These are phyloP conservation scores for Xylariaceae sp. DNA, from an alignment of 2,329 filamentous ascomycete genomes.

Conservation along the genomic window DNA sequence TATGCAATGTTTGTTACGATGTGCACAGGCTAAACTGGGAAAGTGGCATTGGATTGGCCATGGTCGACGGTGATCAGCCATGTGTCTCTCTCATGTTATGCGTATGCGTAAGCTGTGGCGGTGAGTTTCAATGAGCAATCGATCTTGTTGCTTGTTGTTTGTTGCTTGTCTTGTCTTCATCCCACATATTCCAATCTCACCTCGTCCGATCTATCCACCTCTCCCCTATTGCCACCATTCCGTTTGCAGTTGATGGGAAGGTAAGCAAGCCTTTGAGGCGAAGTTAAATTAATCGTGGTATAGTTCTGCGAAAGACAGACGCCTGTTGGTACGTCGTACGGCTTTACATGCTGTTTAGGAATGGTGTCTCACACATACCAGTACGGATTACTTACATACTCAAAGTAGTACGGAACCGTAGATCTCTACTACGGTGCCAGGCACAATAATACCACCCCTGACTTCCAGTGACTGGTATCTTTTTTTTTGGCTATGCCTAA, in stretches of 20 bases:
- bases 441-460: too few species aligned
- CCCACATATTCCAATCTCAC: slow-evolving; percentile 10
- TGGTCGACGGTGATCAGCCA: slow-evolving; percentile 16
- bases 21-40: slow-evolving; percentile 27
- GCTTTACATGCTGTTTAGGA: slow-evolving; percentile 10
- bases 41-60: slow-evolving; percentile 26
- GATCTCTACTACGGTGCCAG: too few species aligned
- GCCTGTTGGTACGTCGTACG: not conserved
- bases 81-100: slow-evolving; percentile 8
- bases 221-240: too few species aligned
- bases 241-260: not conserved
- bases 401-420: too few species aligned
- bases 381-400: too few species aligned
- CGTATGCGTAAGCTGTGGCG: slow-evolving; percentile 22
- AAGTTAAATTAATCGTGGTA: not conserved
- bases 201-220: not conserved
- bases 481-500: too few species aligned
- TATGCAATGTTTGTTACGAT: slow-evolving; percentile 27
- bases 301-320: not conserved
- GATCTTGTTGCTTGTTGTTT: slow-evolving; percentile 6
- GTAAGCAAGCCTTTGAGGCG: not conserved
- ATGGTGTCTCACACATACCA: slow-evolving; percentile 7
- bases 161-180: slow-evolving; percentile 2
- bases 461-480: too few species aligned
- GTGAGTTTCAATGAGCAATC: slow-evolving; percentile 32